Base-by-base conservation (phyloP, 371 early-diverging fungal species). In the Syncephalastrum sp. region DNA sequence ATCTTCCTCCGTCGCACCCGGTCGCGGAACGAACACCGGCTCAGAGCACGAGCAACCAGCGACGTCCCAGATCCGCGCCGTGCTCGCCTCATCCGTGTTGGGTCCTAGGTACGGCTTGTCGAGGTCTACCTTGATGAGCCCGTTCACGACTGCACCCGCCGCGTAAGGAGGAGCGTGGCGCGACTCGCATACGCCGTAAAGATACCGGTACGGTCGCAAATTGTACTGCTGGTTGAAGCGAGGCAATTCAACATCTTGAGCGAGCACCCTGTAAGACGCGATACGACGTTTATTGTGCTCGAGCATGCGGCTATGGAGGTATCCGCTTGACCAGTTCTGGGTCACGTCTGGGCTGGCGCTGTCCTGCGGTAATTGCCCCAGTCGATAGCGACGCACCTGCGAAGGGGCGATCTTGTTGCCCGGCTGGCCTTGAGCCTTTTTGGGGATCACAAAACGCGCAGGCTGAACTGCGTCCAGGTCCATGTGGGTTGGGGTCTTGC, bases 41-140 rank as follows among this genome's bases (percentile, higher is more conserved):
- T 88, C 86, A n/a, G 84, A 75, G 48, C 86, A 85, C 13, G 79
- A 82, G 41, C 86, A 85, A 2, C 82, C 79, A 21, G 76, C 78
- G 43, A 69, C 60, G 27, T 79, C 80, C 80, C 80, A 79, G 1
- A 70, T 64, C 16, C 61, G 61, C 3, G 77, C 71, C 7, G 67
- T 49, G 12, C 68, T 63, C 7, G 48, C 61, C 14, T 58, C 27
- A 53, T 74, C 61, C 29, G 66, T 75, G 42, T 73, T 70, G 1
- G 50, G 41, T 8, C 68, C 79, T 13, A 59, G 50, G 46, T 72
- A 67, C 46, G 68, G 61, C 4, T 68, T 59, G 23, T 78, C 56
- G 42, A 82, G 67, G 47, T 85, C 84, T 12, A 83, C 68, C 57
- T 83, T 83, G 61, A 83, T 79, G 16, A 85, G 57, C 0, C 81